phyloP scores from a whole-genome alignment of 2,329 filamentous ascomycete genomes.

The Byssothecium circinans region DNA sequence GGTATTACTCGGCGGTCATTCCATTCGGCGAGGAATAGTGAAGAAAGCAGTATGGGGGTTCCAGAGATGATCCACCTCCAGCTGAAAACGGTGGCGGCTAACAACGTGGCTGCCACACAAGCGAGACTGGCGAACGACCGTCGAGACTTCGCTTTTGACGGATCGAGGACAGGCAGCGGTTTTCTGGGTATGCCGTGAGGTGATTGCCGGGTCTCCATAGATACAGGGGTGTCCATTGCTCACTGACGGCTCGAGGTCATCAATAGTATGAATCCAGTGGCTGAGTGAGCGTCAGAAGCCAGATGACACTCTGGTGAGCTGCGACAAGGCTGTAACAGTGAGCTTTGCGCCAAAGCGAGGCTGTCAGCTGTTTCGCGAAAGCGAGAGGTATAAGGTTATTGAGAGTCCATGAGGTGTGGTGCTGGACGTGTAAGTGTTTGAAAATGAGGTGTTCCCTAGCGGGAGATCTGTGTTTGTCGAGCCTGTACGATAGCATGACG shows the following conservation, averaged over 20 bases:
- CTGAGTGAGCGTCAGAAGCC: no score
- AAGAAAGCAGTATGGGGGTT: slow-evolving; percentile 43
- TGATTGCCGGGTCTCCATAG: neutral
- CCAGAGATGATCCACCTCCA: slow-evolving; percentile 48
- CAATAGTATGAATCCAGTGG: no score
- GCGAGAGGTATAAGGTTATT: neutral
- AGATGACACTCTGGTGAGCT: no score
- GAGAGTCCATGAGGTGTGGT: neutral
- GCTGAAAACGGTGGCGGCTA: slow-evolving; percentile 1
- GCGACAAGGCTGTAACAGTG: no score
- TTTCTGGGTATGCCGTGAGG: neutral
- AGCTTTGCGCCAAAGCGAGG: neutral
- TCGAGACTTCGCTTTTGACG: neutral
- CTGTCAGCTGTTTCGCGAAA: no score
- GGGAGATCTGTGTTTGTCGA: neutral
- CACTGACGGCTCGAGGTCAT: neutral
- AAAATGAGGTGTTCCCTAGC: neutral
- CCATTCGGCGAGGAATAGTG: slow-evolving; percentile 40
- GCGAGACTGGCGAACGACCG: neutral
- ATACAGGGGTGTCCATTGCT: neutral
- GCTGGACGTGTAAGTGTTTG: neutral
- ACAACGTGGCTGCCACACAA: slow-evolving; percentile 2
- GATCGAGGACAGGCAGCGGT: neutral
- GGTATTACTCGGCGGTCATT: slow-evolving; percentile 47
- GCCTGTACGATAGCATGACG: neutral